phyloP scores from a whole-genome alignment of 768 basidiomycete species.

The Porpolomopsis calyptriformis region DNA sequence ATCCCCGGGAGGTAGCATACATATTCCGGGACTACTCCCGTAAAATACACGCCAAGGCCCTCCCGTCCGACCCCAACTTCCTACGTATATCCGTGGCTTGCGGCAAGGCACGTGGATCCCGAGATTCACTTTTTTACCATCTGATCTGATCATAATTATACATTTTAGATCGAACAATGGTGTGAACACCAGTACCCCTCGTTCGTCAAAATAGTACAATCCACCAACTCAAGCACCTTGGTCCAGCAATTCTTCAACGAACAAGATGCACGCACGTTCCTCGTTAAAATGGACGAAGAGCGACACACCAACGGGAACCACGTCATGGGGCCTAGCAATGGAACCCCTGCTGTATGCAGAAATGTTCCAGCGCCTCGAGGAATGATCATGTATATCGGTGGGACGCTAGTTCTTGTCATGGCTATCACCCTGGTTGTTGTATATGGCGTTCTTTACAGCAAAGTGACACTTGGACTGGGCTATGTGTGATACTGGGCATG shows the following conservation, averaged over 20 bases:
- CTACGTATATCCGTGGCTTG: slow-evolving; percentile 74
- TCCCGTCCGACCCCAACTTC: slow-evolving; percentile 79
- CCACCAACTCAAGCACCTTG: slow-evolving; percentile 9
- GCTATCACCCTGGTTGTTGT: too few species aligned
- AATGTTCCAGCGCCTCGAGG: too few species aligned
- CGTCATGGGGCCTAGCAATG: too few species aligned
- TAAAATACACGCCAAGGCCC: slow-evolving; percentile 70
- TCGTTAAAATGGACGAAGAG: slow-evolving; percentile 37
- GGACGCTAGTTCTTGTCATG: too few species aligned
- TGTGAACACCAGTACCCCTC: slow-evolving; percentile 88
- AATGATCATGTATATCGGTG: too few species aligned
- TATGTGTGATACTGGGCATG: too few species aligned
- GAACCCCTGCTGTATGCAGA: too few species aligned
- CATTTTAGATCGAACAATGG: slow-evolving; percentile 79
- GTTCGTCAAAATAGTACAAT: slow-evolving; percentile 46
- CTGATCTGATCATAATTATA: slow-evolving; percentile 11
- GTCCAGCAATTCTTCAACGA: slow-evolving; percentile 29
- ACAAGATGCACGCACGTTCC: slow-evolving; percentile 45
- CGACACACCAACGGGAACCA: too few species aligned
- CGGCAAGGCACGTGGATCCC: slow-evolving; percentile 70
- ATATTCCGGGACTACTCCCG: slow-evolving; percentile 79
- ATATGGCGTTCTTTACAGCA: too few species aligned
- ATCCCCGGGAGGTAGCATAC: slow-evolving; percentile 82
- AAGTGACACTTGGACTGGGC: too few species aligned
- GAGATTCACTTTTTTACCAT: slow-evolving; percentile 8